Conservation (phyloP, 2,329 filamentous ascomycete genomes). For the Clarireedia homoeocarpa region DNA sequence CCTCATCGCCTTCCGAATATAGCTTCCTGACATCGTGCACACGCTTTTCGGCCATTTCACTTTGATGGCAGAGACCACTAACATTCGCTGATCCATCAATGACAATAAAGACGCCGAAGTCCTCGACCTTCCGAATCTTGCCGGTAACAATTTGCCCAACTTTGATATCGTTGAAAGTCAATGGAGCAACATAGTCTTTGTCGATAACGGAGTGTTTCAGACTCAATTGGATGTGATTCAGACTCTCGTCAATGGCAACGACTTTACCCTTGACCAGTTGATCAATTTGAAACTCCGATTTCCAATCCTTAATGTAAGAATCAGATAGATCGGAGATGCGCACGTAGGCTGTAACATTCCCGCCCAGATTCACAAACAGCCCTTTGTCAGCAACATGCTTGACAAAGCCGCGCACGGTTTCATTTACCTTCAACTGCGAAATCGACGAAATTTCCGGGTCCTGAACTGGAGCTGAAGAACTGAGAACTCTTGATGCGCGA, state of each 20-base stretch:
- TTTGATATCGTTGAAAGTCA: conserved; percentile 71
- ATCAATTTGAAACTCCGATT: conserved; percentile 76
- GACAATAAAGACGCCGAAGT: conserved; percentile 91
- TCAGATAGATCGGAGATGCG: conserved; percentile 86
- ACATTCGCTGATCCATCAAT: conserved; percentile 82
- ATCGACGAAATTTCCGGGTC: conserved; percentile 70
- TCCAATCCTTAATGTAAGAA: conserved; percentile 91
- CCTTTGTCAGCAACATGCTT: conserved; percentile 86
- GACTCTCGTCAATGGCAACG: conserved; percentile 57
- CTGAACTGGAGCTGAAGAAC: conserved; percentile 70
- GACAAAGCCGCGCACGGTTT: conserved; percentile 83
- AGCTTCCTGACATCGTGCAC: conserved; percentile 82
- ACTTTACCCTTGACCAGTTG: conserved; percentile 88
- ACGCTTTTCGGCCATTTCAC: conserved; percentile 78
- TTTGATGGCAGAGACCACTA: conserved; percentile 87
- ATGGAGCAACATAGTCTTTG: conserved; percentile 64
- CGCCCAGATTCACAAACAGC: conserved; percentile 76
- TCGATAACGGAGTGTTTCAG: conserved; percentile 81
- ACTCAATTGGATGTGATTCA: conserved; percentile 73
- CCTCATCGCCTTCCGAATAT: conserved; percentile 83
- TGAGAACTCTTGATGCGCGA: conserved; percentile 81
- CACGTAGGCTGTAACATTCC: conserved; percentile 73
- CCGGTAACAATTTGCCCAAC: conserved; percentile 78
- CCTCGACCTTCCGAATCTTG: conserved; percentile 86
- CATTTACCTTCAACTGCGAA: conserved; percentile 65